Percentiles rank a stretch among this genome's conserved stretches.
Evolutionary conservation across 1,284 basidiomycete genomes (phyloP).

Genomic region (Apiotrichum veenhuisii): DNA sequence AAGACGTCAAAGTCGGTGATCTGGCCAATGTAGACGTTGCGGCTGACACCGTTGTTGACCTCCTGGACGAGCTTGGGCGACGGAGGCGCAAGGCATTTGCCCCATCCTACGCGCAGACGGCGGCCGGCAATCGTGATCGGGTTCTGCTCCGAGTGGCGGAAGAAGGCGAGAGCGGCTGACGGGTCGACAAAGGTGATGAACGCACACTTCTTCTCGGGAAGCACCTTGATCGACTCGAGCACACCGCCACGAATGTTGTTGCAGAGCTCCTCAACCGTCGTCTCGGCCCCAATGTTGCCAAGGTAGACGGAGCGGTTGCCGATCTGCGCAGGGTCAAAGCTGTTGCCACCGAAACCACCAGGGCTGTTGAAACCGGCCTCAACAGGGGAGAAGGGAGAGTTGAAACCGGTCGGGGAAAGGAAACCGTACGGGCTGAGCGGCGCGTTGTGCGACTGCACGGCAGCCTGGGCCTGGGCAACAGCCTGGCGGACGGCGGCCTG

Average conservation of each 20-base stretch:
- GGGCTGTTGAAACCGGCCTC: constrained; percentile 9
- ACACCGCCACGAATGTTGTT: constrained; percentile 86
- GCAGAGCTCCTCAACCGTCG: constrained; percentile 84
- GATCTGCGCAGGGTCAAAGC: constrained; percentile 23
- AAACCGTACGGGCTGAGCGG: constrained; percentile 33
- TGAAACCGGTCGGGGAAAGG: constrained; percentile 29
- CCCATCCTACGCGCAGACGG: constrained; percentile 90
- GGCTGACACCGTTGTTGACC: constrained; percentile 82
- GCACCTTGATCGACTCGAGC: constrained; percentile 19
- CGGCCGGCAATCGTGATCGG: constrained; percentile 85
- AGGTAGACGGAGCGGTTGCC: constrained; percentile 83
- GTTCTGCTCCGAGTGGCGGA: constrained; percentile 79
- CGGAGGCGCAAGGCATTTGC: constrained; percentile 81
- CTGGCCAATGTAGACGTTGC: constrained; percentile 91
- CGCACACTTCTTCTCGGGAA: constrained; percentile 42
- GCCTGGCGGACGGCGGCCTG: constrained; percentile 50
- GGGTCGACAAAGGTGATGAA: constrained; percentile 89
- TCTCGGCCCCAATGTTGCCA: constrained; percentile 91
- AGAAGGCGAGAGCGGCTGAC: constrained; percentile 83
- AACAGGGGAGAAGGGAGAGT: constrained; percentile 3
- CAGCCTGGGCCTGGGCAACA: constrained; percentile 58
- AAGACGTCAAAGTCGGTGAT: constrained; percentile 87
- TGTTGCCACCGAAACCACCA: constrained; percentile 14
- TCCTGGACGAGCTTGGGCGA: constrained; percentile 70
- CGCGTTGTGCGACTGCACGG: constrained; percentile 44